Conservation (phyloP, 2,329 filamentous ascomycete genomes). For the Colletotrichum acutatum region DNA sequence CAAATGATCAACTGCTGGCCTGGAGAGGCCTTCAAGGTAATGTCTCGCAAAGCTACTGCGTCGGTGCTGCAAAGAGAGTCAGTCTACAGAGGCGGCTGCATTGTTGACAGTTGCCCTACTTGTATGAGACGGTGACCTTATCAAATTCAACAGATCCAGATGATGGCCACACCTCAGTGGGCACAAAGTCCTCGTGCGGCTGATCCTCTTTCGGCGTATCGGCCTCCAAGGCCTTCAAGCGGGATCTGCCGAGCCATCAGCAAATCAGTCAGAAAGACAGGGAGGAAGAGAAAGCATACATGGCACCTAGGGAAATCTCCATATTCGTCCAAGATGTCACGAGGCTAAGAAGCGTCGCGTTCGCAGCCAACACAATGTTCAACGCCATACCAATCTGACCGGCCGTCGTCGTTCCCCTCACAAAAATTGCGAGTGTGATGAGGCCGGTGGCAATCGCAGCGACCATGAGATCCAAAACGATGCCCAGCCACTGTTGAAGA, state of each 20-base stretch:
- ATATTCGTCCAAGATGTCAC: constrained; percentile 45
- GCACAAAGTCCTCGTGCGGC: constrained; percentile 35
- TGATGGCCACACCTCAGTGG: constrained; percentile 46
- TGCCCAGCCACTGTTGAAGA: constrained; percentile 66
- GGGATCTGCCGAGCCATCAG: constrained; percentile 21
- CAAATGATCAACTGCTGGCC: constrained; percentile 22
- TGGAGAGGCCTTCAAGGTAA: not conserved
- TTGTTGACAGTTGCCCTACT: not conserved
- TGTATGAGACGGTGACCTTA: constrained; percentile 46
- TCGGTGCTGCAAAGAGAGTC: not conserved
- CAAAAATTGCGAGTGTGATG: constrained; percentile 53
- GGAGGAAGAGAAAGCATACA: constrained; percentile 11
- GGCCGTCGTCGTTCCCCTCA: constrained; percentile 24
- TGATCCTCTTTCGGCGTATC: constrained; percentile 42
- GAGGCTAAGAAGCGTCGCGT: constrained; percentile 44
- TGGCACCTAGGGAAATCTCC: constrained; percentile 43
- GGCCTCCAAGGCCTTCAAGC: constrained; percentile 42
- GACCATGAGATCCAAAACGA: constrained; percentile 62
- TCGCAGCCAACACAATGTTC: constrained; percentile 40
- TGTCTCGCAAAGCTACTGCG: not conserved
- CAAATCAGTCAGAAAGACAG: not conserved
- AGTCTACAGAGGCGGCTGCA: not conserved
- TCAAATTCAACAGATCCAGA: constrained; percentile 46
- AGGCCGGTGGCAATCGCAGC: constrained; percentile 58
- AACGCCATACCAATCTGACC: constrained; percentile 39